Evolutionary conservation across 495 filamentous ascomycete genomes (phyloP), one percentile per base, ranked within the genome.

Genomic region (Talaromyces trachyspermus): DNA sequence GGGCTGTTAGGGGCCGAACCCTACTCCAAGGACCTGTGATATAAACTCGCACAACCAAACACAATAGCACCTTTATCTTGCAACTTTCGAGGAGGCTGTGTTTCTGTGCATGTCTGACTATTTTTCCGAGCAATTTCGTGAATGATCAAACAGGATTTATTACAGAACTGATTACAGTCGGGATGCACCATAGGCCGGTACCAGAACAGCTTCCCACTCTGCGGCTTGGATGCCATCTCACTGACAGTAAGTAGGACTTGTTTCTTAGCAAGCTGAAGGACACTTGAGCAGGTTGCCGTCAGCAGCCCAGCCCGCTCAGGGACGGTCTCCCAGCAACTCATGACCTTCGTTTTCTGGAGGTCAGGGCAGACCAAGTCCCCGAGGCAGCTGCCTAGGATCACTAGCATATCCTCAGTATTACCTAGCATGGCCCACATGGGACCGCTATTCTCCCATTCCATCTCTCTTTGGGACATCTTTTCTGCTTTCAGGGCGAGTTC

Each of bases 311-410:
- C 38, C 20, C 14, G 15, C 11, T 26, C 20, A 4, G 38, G 38
- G 14, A 15, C 11, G 8, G 19, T 26, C 20, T 41, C 20, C 38
- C 38, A 41, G 12, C 23, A 8, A 9, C 38, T 23, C 10, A 3
- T 10, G 11, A 41, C 38, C 20, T 25, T 41, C 0, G 20, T 41
- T 15, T 41, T 41, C 9, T 25, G 15, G 10, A 41, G 38, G n/a
- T 41, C 38, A 11, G 38, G 38, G n/a, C 38, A 11, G 38, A 41
- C 24, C 38, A 41, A 24, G 22, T 41, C 12, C 11, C 39, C 39
- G 25, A 42, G n/a, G 24, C 4, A 15, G 22, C 39, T 42, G 9
- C 20, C 39, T 25, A 42, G 24, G 9, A 42, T 42, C 3, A 42
- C 39, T 9, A 42, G 39, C 39, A 42, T 42, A 42, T 42, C 39